phyloP scores from a whole-genome alignment of 441 rosid species.

The Dalechampia spathulata region DNA sequence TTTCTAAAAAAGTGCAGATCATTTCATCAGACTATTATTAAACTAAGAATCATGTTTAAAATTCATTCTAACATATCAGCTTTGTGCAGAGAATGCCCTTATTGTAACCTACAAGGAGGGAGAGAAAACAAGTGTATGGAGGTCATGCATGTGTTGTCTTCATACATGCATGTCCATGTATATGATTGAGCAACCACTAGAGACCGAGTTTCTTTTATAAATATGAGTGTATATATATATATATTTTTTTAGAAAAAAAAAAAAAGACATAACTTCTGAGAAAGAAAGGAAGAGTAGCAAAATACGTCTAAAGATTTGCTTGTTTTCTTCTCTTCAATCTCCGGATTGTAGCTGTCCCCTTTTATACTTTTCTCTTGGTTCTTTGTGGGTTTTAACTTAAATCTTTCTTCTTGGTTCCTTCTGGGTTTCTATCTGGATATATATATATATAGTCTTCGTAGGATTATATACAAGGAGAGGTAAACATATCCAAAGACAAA shows the following conservation, averaged over 20 bases:
- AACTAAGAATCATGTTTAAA: too few species aligned
- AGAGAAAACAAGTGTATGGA: slow-evolving; percentile 1
- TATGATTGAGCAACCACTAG: slow-evolving; percentile 17
- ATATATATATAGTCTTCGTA: neutral
- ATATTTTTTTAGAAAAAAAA: too few species aligned
- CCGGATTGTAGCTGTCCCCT: slow-evolving; percentile 36
- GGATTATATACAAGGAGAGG: neutral
- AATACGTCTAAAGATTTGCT: slow-evolving; percentile 22
- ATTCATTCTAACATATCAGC: too few species aligned
- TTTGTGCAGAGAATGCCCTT: too few species aligned
- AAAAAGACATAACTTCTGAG: neutral
- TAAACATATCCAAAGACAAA: neutral
- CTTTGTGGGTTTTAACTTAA: slow-evolving; percentile 11
- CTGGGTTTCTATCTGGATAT: slow-evolving; percentile 6
- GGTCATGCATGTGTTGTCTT: slow-evolving; percentile 15
- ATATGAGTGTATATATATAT: slow-evolving; percentile 4
- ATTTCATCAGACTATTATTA: too few species aligned
- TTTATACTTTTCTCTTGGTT: slow-evolving; percentile 32
- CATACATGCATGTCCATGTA: slow-evolving; percentile 22
- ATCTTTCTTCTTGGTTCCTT: slow-evolving; percentile 18
- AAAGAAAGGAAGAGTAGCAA: slow-evolving; percentile 7
- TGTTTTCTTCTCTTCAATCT: slow-evolving; percentile 31
- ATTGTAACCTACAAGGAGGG: neutral
- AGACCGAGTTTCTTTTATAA: neutral
- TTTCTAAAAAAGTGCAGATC: too few species aligned